Evolutionary conservation across 1,284 basidiomycete species (phyloP), one percentile per base, ranked within the genome.

Genomic region (Ustilago crameri): DNA sequence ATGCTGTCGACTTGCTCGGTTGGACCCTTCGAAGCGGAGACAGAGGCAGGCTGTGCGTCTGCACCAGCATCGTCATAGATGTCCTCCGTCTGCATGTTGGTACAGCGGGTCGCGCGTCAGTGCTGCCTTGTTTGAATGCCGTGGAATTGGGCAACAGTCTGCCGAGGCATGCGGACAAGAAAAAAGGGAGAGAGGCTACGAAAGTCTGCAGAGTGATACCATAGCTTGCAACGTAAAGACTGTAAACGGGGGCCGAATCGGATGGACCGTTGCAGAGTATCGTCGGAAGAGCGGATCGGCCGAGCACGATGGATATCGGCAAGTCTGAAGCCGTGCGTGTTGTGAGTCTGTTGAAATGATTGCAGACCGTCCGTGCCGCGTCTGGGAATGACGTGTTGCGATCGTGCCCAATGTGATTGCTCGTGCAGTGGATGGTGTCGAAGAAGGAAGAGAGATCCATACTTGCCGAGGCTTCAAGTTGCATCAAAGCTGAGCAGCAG

Each of bases 51-150:
- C 20, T 18, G 41, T 14, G 18, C 20, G 9, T 23, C 20, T 42
- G 10, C 18, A 18, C 18, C 20, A 23, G 17, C 9, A 23, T 22
- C 22, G 20, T 9, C 23, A 18, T 42, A 20, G 41, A 22, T 23
- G 41, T 22, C 10, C 22, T 44, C 24, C n/a, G 41, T 38, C 9
- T 38, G 27, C 61, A 57, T 64, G 14, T 32, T 49, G 35, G 18
- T 9, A 12, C 22, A 14, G 10, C 3, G 22, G 41, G 2, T 9
- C 7, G 17, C 20, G 20, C 12, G 9, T 42, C 17, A 22, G 41
- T 18, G 41, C 20, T 15, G n/a, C 8, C 9, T 37, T 17, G 35
- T 9, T 23, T 42, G n/a, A n/a, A n/a, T n/a, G n/a, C n/a, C n/a
- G n/a, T n/a, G n/a, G n/a, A n/a, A n/a, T n/a, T n/a, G n/a, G n/a